Conservation (phyloP, 148 eudicot genomes). For the Limonium bicolor region DNA sequence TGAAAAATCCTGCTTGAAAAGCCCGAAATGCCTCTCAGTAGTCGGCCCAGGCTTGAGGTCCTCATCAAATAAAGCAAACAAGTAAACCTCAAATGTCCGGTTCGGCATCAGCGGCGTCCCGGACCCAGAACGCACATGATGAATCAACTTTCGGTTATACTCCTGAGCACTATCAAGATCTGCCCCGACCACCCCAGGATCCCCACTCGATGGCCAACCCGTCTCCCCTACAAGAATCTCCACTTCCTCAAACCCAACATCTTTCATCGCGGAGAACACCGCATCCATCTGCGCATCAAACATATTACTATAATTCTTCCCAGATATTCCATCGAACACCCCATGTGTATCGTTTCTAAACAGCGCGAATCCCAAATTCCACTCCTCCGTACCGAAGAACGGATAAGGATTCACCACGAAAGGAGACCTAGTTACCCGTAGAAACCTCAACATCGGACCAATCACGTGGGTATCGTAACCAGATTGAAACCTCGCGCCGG, state of each 20-base stretch:
- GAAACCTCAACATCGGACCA: constrained; percentile 35
- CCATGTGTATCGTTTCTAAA: constrained; percentile 39
- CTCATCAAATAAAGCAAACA: constrained; percentile 54
- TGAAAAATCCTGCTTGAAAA: constrained; percentile 32
- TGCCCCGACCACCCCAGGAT: constrained; percentile 26
- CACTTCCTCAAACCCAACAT: constrained; percentile 23
- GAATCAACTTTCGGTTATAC: constrained; percentile 28
- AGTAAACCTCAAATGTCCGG: constrained; percentile 47
- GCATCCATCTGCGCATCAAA: constrained; percentile 54
- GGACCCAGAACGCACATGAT: constrained; percentile 32
- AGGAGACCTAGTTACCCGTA: constrained; percentile 32
- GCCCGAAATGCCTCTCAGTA: constrained; percentile 47
- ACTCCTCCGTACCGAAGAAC: constrained; percentile 29
- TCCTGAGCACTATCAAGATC: constrained; percentile 40
- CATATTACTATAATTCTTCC: constrained; percentile 46
- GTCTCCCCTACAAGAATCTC: constrained; percentile 61
- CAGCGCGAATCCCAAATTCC: constrained; percentile 30
- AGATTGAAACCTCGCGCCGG: constrained; percentile 32
- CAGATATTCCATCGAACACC: constrained; percentile 28
- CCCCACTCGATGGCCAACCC: constrained; percentile 62
- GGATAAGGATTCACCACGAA: constrained; percentile 61
- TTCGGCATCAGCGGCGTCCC: constrained; percentile 79
- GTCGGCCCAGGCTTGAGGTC: constrained; percentile 45
- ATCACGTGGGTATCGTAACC: constrained; percentile 41
- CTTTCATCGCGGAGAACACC: constrained; percentile 35